These are phyloP conservation scores for Pseudoscleropodium purum DNA, from an alignment of 225 moss, liverwort and hornwort species.

Conservation along the genomic window DNA sequence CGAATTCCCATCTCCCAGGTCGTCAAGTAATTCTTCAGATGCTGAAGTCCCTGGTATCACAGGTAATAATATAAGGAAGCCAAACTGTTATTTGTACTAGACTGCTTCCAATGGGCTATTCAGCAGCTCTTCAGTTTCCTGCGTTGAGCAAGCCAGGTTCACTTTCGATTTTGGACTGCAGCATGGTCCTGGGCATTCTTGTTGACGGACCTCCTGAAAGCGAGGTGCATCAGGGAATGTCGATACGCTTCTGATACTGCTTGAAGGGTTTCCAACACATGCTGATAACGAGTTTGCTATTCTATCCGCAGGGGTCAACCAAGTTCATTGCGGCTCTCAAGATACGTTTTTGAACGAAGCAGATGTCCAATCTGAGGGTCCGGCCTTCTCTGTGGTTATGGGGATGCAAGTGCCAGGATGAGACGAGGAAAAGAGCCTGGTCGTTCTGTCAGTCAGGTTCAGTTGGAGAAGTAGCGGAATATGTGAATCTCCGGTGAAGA, in stretches of 20 bases:
- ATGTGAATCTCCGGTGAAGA: not conserved
- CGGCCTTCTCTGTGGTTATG: not conserved
- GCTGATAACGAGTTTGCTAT: not conserved
- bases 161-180: not conserved
- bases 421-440: not conserved
- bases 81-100: not conserved
- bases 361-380: not conserved
- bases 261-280: not conserved
- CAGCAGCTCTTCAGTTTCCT: not conserved
- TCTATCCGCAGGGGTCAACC: not conserved
- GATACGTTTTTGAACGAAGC: not conserved
- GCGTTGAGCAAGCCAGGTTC: not conserved
- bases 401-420: slow-evolving; percentile 5
- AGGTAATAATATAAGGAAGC: not conserved
- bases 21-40: not conserved
- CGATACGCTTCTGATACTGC: not conserved
- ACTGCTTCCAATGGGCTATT: not conserved
- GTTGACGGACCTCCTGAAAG: not conserved
- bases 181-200: not conserved
- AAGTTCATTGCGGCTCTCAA: not conserved
- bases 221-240: not conserved
- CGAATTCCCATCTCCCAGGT: not conserved
- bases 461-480: not conserved
- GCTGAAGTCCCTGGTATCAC: not conserved
- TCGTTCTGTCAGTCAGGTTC: not conserved